Percentiles rank a stretch among this genome's conserved stretches.
Evolutionary conservation across 2,329 filamentous ascomycete species (phyloP).

Genomic region (Arthrobotrys sinensis): DNA sequence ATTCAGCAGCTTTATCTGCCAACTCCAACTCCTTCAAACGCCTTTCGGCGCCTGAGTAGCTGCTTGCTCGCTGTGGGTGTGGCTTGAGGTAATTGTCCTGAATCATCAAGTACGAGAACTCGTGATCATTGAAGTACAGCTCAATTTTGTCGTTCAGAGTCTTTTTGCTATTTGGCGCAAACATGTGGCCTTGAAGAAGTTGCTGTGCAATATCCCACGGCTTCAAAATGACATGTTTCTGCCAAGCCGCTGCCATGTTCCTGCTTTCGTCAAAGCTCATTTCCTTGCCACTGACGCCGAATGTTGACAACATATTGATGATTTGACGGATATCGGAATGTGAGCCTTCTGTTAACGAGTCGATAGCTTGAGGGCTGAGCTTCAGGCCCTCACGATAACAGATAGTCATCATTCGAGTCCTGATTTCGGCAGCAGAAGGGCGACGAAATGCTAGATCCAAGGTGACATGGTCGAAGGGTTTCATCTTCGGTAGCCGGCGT

Average conservation of each 20-base stretch:
- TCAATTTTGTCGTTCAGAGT: constrained; percentile 98
- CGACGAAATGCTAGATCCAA: constrained; percentile 89
- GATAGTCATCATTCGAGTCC: constrained; percentile 93
- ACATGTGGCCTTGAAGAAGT: constrained; percentile 89
- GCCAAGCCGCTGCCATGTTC: constrained; percentile 94
- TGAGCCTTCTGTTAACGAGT: constrained; percentile 94
- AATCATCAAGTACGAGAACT: constrained; percentile 97
- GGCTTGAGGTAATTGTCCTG: constrained; percentile 97
- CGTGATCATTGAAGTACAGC: constrained; percentile 98
- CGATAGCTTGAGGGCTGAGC: constrained; percentile 84
- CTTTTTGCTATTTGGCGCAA: constrained; percentile 83
- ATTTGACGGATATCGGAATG: constrained; percentile 97
- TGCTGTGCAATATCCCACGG: constrained; percentile 98
- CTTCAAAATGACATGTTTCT: constrained; percentile 96
- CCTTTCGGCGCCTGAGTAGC: constrained; percentile 77
- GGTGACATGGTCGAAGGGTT: constrained; percentile 89
- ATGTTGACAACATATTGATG: constrained; percentile 97
- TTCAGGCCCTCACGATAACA: constrained; percentile 92
- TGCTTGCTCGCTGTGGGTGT: constrained; percentile 76
- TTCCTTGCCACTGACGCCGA: constrained; percentile 80
- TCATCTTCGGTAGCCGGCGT: constrained; percentile 94
- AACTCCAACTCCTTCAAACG: constrained; percentile 88
- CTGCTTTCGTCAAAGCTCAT: constrained; percentile 91
- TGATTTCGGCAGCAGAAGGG: constrained; percentile 90
- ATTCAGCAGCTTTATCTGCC: constrained; percentile 88